phyloP scores from a whole-genome alignment of 805 yeast genomes.

The Cyberlindnera meyerae region DNA sequence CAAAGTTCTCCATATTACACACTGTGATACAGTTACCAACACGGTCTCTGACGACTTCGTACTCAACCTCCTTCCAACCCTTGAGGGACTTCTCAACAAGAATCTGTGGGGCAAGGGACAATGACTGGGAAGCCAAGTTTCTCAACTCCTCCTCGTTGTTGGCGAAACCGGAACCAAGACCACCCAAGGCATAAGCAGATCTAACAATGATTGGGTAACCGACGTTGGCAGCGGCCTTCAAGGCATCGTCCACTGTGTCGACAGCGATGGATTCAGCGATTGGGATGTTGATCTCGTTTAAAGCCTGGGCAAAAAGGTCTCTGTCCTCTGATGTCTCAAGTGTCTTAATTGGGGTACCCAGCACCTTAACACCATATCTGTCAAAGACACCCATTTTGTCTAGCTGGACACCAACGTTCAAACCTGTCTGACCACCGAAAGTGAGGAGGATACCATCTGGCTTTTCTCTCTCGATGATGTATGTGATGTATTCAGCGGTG shows the following conservation, averaged over 20 bases:
- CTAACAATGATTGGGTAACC: conserved; percentile 97
- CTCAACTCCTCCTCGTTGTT: conserved; percentile 73
- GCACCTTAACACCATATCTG: conserved; percentile 85
- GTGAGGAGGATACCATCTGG: conserved; percentile 96
- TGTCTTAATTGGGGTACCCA: conserved; percentile 97
- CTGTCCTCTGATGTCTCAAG: conserved; percentile 97
- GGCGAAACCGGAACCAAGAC: conserved; percentile 97
- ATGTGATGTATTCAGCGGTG: conserved; percentile 92
- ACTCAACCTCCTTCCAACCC: conserved; percentile 99
- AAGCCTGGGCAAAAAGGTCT: conserved; percentile 90
- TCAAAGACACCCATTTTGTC: conserved; percentile 94
- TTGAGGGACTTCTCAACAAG: conserved; percentile 93
- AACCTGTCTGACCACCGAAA: conserved; percentile 98
- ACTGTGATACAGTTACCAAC: conserved; percentile 97
- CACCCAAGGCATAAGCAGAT: conserved; percentile 96
- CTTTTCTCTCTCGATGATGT: conserved; percentile 90
- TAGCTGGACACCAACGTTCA: conserved; percentile 91
- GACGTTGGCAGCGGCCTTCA: conserved; percentile 79
- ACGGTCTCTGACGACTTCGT: conserved; percentile 96
- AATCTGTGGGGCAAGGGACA: conserved; percentile 89
- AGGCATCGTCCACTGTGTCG: conserved; percentile 86
- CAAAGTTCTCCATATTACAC: conserved; percentile 98
- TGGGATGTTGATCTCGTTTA: conserved; percentile 92
- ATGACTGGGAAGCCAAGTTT: conserved; percentile 83
- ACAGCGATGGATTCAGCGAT: conserved; percentile 97